phyloP scores from a whole-genome alignment of 768 basidiomycete species.

The Boletales sp. region DNA sequence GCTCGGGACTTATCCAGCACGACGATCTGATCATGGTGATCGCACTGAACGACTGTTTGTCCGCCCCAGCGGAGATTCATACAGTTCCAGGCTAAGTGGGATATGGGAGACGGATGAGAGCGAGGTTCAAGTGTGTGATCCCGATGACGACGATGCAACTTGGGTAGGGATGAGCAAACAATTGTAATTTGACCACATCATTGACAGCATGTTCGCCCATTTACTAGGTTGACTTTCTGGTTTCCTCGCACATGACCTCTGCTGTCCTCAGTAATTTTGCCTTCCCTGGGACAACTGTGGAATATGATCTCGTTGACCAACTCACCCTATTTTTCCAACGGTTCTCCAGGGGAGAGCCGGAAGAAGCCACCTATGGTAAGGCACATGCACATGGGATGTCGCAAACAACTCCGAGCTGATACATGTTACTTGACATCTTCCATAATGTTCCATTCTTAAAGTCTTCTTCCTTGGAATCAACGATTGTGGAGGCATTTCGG shows the following conservation, averaged over 20 bases:
- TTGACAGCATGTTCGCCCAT: background rate
- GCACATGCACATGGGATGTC: background rate
- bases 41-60: background rate
- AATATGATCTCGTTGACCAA: constrained; percentile 6
- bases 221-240: constrained; percentile 5
- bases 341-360: background rate
- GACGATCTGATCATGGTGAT: background rate
- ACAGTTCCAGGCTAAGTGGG: constrained; percentile 6
- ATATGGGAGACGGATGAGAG: background rate
- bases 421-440: too few relatives aligned
- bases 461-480: constrained; percentile 13
- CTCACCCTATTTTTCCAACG: constrained; percentile 1
- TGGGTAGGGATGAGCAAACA: constrained; percentile 5
- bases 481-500: constrained; percentile 4
- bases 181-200: background rate
- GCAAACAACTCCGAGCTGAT: background rate
- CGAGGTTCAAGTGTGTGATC: background rate
- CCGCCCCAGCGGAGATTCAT: constrained; percentile 5
- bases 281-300: constrained; percentile 9
- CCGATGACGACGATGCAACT: background rate
- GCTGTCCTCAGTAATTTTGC: constrained; percentile 3
- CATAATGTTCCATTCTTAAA: background rate
- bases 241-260: background rate
- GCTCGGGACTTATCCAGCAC: background rate
- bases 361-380: constrained; percentile 2